Evolutionary conservation across 2,329 filamentous ascomycete species (phyloP), one percentile per base, ranked within the genome.

Genomic region (Diplodia sapinea): DNA sequence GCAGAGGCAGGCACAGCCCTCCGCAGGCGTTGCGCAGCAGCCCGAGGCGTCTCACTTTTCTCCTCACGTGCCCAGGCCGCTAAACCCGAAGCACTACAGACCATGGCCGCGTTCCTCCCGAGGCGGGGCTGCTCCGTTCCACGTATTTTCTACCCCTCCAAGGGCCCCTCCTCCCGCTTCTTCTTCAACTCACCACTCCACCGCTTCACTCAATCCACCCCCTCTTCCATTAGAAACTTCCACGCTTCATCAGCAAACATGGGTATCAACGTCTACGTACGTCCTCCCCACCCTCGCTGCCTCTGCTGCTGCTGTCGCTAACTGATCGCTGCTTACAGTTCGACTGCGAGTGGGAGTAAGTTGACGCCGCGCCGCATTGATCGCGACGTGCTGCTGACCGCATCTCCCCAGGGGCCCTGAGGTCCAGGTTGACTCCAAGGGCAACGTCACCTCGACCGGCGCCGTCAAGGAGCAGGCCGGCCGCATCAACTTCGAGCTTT

Each of bases 401-500:
- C 55, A 54, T 67, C 66, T 20, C 26, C 92, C 90, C 90, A 84
- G 88, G 78, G 91, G 91, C 72, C 91, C 91, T 71, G 84, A 88
- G 78, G 74, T 96, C 73, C 83, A 91, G 78, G 83, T 84, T 79
- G 82, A 85, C 79, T 82, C 81, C 78, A 79, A 79, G 69, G 81
- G 85, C 73, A 90, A 87, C 71, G 72, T 80, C 74, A 78, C 74
- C 72, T 75, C 72, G 65, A 74, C 72, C 47, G 81, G 82, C 73
- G 72, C 72, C 50, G 80, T 88, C 71, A 82, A 88, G 82, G 77
- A 91, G 92, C 91, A 95, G 83, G 76, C 74, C 64, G 93, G 91
- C 77, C 90, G 91, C 79, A 91, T 98, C 86, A 91, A 88, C 85
- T 96, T 97, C 86, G 89, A 89, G 76, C 92, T 98, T 79, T 97